Evolutionary conservation across 176 grass and related monocot genomes (phyloP).

Genomic region (Chrysopogon serrulatus): DNA sequence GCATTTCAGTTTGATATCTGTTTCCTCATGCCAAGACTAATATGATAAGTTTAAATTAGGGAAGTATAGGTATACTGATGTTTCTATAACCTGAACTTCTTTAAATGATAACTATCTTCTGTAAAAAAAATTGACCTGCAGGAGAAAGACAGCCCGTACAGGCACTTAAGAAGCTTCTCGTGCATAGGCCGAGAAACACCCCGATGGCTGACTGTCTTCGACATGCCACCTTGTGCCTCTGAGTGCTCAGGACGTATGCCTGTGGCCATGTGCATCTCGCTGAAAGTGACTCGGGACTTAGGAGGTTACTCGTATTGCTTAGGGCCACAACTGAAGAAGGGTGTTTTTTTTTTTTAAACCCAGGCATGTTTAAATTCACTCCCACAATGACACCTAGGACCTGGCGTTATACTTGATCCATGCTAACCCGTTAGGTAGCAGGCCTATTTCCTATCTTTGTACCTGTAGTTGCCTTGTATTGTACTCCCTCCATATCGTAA

Average conservation of each 20-base stretch:
- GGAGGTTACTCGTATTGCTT: background rate
- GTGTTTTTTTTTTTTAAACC: background rate
- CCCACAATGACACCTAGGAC: background rate
- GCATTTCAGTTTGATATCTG: background rate
- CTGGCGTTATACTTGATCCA: too few relatives aligned
- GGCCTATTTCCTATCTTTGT: background rate
- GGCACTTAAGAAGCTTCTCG: too few relatives aligned
- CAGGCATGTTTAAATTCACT: background rate
- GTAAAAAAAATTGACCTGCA: background rate
- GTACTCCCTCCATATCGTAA: too few relatives aligned
- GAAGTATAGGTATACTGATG: background rate
- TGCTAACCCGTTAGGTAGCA: background rate
- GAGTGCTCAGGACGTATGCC: background rate
- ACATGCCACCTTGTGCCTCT: too few relatives aligned
- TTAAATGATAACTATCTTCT: background rate
- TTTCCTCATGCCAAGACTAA: background rate
- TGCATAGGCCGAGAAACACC: too few relatives aligned
- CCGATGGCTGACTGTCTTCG: too few relatives aligned
- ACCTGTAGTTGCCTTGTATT: slow-evolving; percentile 4
- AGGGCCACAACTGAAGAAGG: background rate
- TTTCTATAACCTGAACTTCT: background rate
- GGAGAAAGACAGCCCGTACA: too few relatives aligned
- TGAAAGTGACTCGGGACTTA: background rate
- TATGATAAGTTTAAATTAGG: background rate
- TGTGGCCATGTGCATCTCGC: background rate